Conservation (phyloP, 148 eudicot species). For the Camellia lanceoleosa region DNA sequence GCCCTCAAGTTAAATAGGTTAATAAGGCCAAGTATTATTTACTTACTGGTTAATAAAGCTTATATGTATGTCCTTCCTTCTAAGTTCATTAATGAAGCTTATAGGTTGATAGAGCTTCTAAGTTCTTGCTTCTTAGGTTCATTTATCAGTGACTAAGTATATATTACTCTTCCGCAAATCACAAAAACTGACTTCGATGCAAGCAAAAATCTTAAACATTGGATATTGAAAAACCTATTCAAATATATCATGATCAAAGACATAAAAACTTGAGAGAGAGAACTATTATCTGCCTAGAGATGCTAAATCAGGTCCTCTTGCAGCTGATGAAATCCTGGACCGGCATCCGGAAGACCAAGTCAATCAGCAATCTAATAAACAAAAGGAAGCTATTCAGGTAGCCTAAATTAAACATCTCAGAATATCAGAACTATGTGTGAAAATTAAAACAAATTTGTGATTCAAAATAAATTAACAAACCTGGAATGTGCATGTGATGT, state of each 20-base stretch:
- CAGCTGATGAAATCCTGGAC: conserved; percentile 43
- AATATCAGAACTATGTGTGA: neutral
- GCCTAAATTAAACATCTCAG: neutral
- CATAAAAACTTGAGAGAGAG: neutral
- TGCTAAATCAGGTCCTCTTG: conserved; percentile 17
- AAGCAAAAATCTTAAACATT: neutral
- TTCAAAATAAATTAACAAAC: neutral
- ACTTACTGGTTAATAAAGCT: neutral
- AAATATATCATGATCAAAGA: neutral
- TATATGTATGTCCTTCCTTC: neutral
- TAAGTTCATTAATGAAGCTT: neutral
- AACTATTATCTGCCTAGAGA: conserved; percentile 1
- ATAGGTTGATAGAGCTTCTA: neutral
- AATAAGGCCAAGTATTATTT: neutral
- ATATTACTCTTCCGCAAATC: neutral
- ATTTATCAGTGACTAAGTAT: neutral
- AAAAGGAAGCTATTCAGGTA: conserved; percentile 44
- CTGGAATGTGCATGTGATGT: conserved; percentile 14
- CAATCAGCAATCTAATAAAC: conserved; percentile 39
- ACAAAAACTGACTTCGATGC: neutral
- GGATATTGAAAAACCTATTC: neutral
- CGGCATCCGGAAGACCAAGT: conserved; percentile 40
- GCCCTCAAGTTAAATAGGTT: neutral
- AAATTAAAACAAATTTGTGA: neutral
- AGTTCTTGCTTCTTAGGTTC: neutral